phyloP scores from a whole-genome alignment of 129 eudicot genomes.

The Sambucus nigra region DNA sequence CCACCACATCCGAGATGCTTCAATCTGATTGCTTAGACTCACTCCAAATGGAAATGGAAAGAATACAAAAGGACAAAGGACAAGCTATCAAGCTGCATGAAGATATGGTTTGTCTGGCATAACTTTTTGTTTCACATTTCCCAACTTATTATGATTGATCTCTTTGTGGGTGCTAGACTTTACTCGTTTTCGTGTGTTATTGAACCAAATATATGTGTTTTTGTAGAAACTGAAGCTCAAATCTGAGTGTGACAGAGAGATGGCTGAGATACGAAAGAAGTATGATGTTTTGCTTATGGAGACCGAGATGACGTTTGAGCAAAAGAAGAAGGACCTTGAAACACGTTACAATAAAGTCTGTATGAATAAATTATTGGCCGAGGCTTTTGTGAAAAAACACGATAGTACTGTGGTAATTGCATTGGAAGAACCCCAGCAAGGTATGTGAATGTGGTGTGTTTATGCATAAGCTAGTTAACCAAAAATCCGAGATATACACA shows the following conservation, averaged over 20 bases:
- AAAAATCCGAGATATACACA: background rate
- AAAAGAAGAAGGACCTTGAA: slow-evolving; percentile 26
- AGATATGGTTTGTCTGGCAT: slow-evolving; percentile 35
- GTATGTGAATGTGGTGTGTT: slow-evolving; percentile 8
- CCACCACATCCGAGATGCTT: slow-evolving; percentile 10
- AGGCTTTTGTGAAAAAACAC: slow-evolving; percentile 15
- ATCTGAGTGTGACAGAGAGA: slow-evolving; percentile 42
- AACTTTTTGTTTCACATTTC: background rate
- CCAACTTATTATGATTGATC: background rate
- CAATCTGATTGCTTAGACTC: slow-evolving; percentile 25
- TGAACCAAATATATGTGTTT: background rate
- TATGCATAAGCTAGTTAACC: background rate
- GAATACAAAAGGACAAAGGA: slow-evolving; percentile 25
- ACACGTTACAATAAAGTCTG: slow-evolving; percentile 19
- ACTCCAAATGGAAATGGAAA: slow-evolving; percentile 42
- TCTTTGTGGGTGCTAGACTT: background rate
- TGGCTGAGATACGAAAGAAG: slow-evolving; percentile 33
- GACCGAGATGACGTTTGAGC: slow-evolving; percentile 20
- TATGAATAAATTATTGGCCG: slow-evolving; percentile 38
- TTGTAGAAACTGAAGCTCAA: slow-evolving; percentile 32
- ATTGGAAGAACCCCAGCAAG: slow-evolving; percentile 18
- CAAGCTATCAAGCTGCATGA: slow-evolving; percentile 28
- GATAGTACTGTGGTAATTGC: slow-evolving; percentile 1
- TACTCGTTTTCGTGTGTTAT: background rate
- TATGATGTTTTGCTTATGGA: slow-evolving; percentile 32